A percentile compares a stretch with the other conserved stretches of the same genome.
phyloP scores from a whole-genome alignment of 805 yeast species.

The Wickerhamomyces bisporus region DNA sequence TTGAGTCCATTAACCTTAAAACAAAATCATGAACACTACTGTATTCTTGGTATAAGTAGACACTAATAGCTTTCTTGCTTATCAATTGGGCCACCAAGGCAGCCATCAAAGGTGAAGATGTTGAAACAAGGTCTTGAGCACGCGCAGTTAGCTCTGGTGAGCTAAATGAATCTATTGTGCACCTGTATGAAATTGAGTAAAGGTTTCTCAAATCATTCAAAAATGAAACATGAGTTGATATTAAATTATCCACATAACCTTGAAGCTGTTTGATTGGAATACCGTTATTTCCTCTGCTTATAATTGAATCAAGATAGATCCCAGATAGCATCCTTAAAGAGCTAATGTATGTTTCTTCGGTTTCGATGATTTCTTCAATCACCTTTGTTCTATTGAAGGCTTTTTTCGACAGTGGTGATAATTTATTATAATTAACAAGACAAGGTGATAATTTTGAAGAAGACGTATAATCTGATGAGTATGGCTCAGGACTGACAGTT shows the following conservation, averaged over 20 bases:
- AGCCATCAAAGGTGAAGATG: conserved; percentile 20
- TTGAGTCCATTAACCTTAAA: conserved; percentile 27
- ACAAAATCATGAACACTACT: conserved; percentile 30
- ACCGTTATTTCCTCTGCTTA: conserved; percentile 25
- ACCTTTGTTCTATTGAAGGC: conserved; percentile 22
- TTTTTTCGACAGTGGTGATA: conserved; percentile 15
- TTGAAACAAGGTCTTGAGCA: conserved; percentile 3
- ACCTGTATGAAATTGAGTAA: conserved; percentile 4
- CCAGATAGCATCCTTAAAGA: conserved; percentile 38
- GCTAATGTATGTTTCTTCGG: conserved; percentile 44
- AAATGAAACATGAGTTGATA: conserved; percentile 28
- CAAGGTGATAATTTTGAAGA: conserved; percentile 16
- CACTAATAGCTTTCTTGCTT: conserved; percentile 20
- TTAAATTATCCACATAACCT: conserved; percentile 26
- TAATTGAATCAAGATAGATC: conserved; percentile 38
- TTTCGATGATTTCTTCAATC: conserved; percentile 43
- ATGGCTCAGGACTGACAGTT: background rate
- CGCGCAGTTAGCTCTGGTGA: background rate
- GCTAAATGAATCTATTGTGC: background rate
- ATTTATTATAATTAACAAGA: conserved; percentile 8
- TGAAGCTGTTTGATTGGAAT: conserved; percentile 31
- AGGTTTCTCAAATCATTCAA: conserved; percentile 21
- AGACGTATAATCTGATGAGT: conserved; percentile 8
- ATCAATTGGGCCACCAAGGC: conserved; percentile 20
- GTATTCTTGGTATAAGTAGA: conserved; percentile 30